Evolutionary conservation across 305 asterid species (phyloP).

Genomic region (Fraxinus greggii): DNA sequence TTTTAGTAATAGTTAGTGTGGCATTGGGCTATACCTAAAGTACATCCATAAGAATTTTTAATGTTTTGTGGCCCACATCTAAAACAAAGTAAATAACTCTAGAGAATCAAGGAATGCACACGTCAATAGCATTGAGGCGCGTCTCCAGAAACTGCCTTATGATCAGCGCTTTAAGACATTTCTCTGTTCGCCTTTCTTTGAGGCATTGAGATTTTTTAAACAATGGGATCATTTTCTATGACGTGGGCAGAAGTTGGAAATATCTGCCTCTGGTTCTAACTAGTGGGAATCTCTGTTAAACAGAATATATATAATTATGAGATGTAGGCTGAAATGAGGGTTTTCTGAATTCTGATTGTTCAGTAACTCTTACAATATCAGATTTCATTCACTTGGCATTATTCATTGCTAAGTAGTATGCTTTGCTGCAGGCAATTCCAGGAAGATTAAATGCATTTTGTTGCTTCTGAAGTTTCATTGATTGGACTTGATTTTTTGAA

Average conservation of each 20-base stretch:
- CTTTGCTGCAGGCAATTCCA: neutral
- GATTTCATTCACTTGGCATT: conserved; percentile 5
- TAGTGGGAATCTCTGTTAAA: neutral
- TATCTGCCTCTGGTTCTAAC: neutral
- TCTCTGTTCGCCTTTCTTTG: neutral
- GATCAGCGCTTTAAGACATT: neutral
- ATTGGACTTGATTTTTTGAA: neutral
- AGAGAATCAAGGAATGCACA: neutral
- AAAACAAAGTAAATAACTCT: neutral
- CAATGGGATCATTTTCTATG: neutral
- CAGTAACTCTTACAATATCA: neutral
- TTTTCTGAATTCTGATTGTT: neutral
- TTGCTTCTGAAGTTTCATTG: neutral
- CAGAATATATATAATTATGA: neutral
- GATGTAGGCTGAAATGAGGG: neutral
- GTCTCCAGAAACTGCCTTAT: neutral
- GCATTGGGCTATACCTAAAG: neutral
- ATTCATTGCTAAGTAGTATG: neutral
- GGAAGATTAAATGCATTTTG: neutral
- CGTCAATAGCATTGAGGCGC: neutral
- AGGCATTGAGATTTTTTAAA: neutral
- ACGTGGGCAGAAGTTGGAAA: neutral
- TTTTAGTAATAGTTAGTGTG: neutral
- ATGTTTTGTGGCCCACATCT: neutral
- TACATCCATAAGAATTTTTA: neutral